Percentiles rank a stretch among this genome's conserved stretches.
Evolutionary conservation across 1,284 basidiomycete species (phyloP).

Genomic region (Chondrostereum purpureum): DNA sequence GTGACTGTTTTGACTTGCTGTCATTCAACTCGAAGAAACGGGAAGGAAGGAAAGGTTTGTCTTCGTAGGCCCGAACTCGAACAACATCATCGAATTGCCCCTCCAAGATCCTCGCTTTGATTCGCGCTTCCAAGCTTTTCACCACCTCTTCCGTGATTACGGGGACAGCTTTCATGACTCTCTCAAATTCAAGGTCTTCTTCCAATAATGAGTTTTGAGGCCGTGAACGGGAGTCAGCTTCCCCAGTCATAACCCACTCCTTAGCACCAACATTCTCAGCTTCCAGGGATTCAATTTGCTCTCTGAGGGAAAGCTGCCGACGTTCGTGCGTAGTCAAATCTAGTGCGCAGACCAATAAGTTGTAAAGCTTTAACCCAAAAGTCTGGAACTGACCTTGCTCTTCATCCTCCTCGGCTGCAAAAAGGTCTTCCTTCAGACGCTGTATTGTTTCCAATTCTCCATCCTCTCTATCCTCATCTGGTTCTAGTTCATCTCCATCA

Average conservation of each 20-base stretch:
- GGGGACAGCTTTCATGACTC: slow-evolving; percentile 80
- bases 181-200: slow-evolving; percentile 95
- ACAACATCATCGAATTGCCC: slow-evolving; percentile 89
- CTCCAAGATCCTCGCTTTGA: slow-evolving; percentile 87
- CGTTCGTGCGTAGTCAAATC: slow-evolving; percentile 59
- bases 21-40: slow-evolving; percentile 88
- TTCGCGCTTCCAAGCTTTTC: slow-evolving; percentile 80
- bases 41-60: slow-evolving; percentile 88
- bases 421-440: slow-evolving; percentile 60
- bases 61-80: slow-evolving; percentile 70
- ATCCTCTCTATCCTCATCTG: slow-evolving; percentile 15
- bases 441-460: slow-evolving; percentile 40
- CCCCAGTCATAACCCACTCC: slow-evolving; percentile 90
- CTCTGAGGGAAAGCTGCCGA: slow-evolving; percentile 50
- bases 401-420: slow-evolving; percentile 56
- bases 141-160: slow-evolving; percentile 88
- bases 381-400: slow-evolving; percentile 27
- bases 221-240: slow-evolving; percentile 76
- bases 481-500: slow-evolving; percentile 22
- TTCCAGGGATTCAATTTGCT: slow-evolving; percentile 68
- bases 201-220: slow-evolving; percentile 91
- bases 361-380: neutral
- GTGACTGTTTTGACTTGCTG: slow-evolving; percentile 78
- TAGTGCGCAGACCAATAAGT: slow-evolving; percentile 15
- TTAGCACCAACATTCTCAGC: slow-evolving; percentile 67